These are phyloP conservation scores for Penicillium tannophilum DNA, from an alignment of 495 filamentous ascomycete genomes.

Conservation along the genomic window DNA sequence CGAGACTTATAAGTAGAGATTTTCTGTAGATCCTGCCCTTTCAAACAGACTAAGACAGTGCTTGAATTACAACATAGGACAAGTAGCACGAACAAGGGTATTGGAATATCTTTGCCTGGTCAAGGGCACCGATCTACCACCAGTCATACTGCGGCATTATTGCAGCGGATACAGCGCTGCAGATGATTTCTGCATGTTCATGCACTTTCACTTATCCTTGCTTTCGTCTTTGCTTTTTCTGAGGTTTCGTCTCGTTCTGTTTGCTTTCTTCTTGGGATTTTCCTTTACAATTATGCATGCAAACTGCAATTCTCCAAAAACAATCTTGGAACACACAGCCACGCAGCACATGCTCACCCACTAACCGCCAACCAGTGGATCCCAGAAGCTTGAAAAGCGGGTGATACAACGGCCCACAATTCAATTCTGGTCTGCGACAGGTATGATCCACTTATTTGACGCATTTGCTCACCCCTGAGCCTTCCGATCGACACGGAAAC, in stretches of 20 bases:
- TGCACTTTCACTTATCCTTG: neutral
- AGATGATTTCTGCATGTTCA: neutral
- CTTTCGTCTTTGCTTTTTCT: no score
- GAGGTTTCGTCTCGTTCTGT: neutral
- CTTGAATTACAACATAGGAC: neutral
- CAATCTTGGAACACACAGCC: neutral
- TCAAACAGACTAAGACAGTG: no score
- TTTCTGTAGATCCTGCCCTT: no score
- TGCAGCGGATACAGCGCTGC: neutral
- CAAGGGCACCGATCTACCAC: neutral
- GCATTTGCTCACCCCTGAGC: constrained; percentile 15
- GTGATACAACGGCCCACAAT: constrained; percentile 7
- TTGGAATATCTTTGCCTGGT: constrained; percentile 4
- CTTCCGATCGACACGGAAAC: constrained; percentile 19
- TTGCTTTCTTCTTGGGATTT: neutral
- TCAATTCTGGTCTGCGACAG: constrained; percentile 13
- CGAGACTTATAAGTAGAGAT: neutral
- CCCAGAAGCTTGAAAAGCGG: constrained; percentile 2
- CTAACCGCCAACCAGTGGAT: neutral
- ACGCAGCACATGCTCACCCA: neutral
- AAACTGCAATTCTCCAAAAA: no score
- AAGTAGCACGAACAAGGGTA: constrained; percentile 1
- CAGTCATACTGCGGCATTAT: neutral
- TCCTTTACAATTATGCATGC: no score
- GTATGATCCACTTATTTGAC: constrained; percentile 16